Evolutionary conservation across 1,139 yeast species (phyloP).

Genomic region (Zygoascus hellenicus): DNA sequence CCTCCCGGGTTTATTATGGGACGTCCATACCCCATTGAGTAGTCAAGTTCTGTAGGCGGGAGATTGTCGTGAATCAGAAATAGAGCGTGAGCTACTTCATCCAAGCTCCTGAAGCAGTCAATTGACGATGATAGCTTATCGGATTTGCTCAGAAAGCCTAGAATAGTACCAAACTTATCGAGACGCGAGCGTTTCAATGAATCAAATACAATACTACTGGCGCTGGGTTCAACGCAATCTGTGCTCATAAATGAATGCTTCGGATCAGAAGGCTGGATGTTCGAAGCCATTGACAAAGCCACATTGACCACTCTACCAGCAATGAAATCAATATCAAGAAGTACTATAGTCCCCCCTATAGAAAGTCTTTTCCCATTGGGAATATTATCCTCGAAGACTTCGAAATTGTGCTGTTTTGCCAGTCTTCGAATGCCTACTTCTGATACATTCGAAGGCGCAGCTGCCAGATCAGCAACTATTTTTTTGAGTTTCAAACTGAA

Average conservation of each 20-base stretch:
- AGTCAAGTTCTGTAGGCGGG: slow-evolving; percentile 7
- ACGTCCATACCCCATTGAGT: slow-evolving; percentile 25
- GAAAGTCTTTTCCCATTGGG: slow-evolving; percentile 29
- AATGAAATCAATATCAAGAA: slow-evolving; percentile 28
- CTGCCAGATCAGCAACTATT: slow-evolving; percentile 25
- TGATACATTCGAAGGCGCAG: slow-evolving; percentile 32
- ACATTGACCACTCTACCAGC: slow-evolving; percentile 21
- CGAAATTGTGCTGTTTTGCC: slow-evolving; percentile 29
- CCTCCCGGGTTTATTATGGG: slow-evolving; percentile 29
- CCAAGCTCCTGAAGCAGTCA: slow-evolving; percentile 33
- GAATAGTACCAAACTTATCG: slow-evolving; percentile 28
- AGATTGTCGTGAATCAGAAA: slow-evolving; percentile 19
- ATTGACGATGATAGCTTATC: slow-evolving; percentile 31
- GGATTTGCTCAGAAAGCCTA: slow-evolving; percentile 29
- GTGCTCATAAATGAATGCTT: slow-evolving; percentile 26
- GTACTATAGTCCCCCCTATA: slow-evolving; percentile 34
- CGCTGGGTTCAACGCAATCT: slow-evolving; percentile 21
- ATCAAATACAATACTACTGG: slow-evolving; percentile 25
- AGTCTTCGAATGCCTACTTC: slow-evolving; percentile 31
- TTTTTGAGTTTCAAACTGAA: slow-evolving; percentile 21
- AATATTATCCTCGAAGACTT: slow-evolving; percentile 31
- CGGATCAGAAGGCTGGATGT: slow-evolving; percentile 23
- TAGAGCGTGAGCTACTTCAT: slow-evolving; percentile 30
- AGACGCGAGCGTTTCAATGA: slow-evolving; percentile 29
- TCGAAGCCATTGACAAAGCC: slow-evolving; percentile 31